A percentile compares a stretch with the other conserved stretches of the same genome.
Evolutionary conservation across 768 basidiomycete species (phyloP).

Genomic region (Leccinum imitatum): DNA sequence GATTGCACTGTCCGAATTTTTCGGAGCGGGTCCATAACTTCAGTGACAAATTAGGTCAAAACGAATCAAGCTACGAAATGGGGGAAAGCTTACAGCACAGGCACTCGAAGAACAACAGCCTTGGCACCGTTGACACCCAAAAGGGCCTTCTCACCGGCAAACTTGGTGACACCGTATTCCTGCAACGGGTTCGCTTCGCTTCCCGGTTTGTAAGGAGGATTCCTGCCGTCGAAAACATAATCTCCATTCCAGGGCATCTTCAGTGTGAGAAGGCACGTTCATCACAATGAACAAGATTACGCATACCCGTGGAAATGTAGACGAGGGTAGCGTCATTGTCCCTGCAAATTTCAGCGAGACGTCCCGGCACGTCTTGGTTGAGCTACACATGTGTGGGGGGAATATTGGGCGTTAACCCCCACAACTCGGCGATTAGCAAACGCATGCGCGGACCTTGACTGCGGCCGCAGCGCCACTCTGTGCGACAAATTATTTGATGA

Average conservation of each 20-base stretch:
- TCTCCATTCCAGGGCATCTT: conserved; percentile 44
- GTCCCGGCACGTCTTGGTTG: conserved; percentile 73
- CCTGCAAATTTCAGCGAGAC: conserved; percentile 67
- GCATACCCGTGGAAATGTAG: conserved; percentile 87
- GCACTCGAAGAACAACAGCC: conserved; percentile 78
- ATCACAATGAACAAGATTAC: neutral
- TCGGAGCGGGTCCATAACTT: conserved; percentile 85
- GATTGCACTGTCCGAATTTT: conserved; percentile 85
- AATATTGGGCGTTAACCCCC: neutral
- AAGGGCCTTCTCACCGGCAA: conserved; percentile 82
- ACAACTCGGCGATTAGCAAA: neutral
- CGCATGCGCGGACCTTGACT: conserved; percentile 45
- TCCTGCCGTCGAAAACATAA: conserved; percentile 95
- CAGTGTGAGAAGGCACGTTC: conserved; percentile 7
- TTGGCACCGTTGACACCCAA: conserved; percentile 57
- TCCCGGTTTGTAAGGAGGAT: conserved; percentile 81
- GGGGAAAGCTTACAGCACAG: conserved; percentile 65
- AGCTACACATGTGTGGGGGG: conserved; percentile 46
- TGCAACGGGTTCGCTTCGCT: conserved; percentile 82
- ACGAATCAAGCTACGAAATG: neutral
- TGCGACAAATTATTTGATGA: neutral
- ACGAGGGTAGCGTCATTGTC: conserved; percentile 67
- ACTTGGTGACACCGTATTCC: conserved; percentile 84
- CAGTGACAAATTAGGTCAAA: conserved; percentile 3
- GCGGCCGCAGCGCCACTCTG: conserved; percentile 63